A percentile compares a stretch with the other conserved stretches of the same genome.
These are phyloP conservation scores for Oryza glumipatula DNA, from an alignment of 176 grass and related monocot genomes.

Conservation along the genomic window DNA sequence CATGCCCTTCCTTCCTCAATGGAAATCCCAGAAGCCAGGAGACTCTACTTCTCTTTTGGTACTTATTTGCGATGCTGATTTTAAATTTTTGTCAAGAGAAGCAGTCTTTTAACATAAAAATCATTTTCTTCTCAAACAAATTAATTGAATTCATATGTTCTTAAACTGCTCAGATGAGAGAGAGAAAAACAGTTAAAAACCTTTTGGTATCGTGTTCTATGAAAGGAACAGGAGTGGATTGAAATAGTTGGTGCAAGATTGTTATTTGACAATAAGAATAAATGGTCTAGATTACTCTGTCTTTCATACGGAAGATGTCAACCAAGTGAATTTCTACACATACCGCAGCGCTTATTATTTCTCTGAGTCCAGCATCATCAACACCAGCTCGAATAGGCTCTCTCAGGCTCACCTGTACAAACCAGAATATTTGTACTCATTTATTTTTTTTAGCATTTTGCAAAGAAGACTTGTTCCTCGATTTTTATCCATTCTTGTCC, in stretches of 20 bases:
- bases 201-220: background rate
- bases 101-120: background rate
- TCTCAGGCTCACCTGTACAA: constrained; percentile 92
- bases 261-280: background rate
- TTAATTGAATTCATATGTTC: background rate
- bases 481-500: constrained; percentile 8
- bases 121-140: background rate
- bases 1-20: background rate
- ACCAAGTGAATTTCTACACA: constrained; percentile 38
- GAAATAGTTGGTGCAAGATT: background rate
- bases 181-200: background rate
- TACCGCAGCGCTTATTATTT: constrained; percentile 91
- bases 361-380: constrained; percentile 68
- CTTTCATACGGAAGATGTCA: constrained; percentile 26
- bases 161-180: background rate
- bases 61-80: background rate
- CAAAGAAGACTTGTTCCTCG: background rate
- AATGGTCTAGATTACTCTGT: background rate
- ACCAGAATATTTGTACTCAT: constrained; percentile 26
- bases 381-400: constrained; percentile 72
- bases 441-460: background rate
- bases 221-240: background rate
- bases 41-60: background rate
- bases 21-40: background rate
- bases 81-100: background rate